A percentile compares a stretch with the other conserved stretches of the same genome.
phyloP scores from a whole-genome alignment of 768 basidiomycete species.

The Punctularia strigosozonata region DNA sequence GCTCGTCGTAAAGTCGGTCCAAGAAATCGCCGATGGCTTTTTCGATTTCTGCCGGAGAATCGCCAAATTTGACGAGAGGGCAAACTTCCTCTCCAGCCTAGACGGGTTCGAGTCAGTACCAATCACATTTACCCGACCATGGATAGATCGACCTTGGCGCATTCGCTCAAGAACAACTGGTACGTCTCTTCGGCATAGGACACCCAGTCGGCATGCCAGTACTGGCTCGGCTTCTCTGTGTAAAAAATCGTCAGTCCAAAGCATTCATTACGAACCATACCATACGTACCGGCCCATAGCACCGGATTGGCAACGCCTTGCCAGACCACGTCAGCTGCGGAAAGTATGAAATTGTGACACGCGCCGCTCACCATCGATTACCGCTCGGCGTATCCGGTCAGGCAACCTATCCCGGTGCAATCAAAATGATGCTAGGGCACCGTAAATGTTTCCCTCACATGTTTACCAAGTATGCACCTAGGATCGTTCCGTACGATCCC shows the following conservation, averaged over 20 bases:
- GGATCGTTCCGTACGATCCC: constrained; percentile 19
- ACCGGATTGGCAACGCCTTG: constrained; percentile 18
- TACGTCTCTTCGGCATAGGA: constrained; percentile 14
- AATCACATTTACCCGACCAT: too few species aligned
- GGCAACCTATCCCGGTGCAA: too few species aligned
- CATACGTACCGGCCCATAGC: constrained; percentile 14
- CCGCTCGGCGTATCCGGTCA: constrained; percentile 16
- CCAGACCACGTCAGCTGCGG: too few species aligned
- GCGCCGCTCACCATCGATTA: constrained; percentile 22
- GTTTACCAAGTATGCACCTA: constrained; percentile 21
- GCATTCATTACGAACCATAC: constrained; percentile 2
- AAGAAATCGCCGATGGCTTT: too few species aligned
- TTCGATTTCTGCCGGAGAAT: too few species aligned
- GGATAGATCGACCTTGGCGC: constrained; percentile 13
- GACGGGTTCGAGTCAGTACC: too few species aligned
- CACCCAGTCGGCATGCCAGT: constrained; percentile 13
- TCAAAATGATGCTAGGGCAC: background rate
- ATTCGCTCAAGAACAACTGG: constrained; percentile 15
- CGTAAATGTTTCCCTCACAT: constrained; percentile 11
- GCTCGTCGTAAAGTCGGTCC: too few species aligned
- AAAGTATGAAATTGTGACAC: too few species aligned
- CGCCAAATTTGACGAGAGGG: too few species aligned
- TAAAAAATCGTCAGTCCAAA: background rate
- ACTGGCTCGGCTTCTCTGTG: constrained; percentile 9
- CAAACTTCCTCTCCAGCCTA: constrained; percentile 18